Percentiles rank a stretch among this genome's conserved stretches.
phyloP scores from a whole-genome alignment of 192 early-diverging fungal genomes.

The Rhizoclosmatium sp. region DNA sequence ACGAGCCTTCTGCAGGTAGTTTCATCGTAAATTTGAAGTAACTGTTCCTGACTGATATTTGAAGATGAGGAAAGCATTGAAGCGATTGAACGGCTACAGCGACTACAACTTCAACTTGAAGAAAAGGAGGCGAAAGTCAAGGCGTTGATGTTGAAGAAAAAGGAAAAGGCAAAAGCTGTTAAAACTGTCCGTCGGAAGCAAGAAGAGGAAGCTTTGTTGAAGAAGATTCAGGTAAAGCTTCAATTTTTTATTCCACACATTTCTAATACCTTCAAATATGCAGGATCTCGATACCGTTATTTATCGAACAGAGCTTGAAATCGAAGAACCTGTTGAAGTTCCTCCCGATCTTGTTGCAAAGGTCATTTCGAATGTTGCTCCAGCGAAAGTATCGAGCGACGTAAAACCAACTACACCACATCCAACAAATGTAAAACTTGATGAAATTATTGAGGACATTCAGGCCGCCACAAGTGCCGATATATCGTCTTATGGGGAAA shows the following conservation, averaged over 20 bases:
- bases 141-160: not conserved
- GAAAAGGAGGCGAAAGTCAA: constrained; percentile 4
- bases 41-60: not conserved
- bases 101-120: not conserved
- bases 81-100: constrained; percentile 1
- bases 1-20: not conserved
- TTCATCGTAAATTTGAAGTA: not conserved
- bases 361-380: not conserved
- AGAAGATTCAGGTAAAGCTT: constrained; percentile 14
- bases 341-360: not conserved
- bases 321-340: not conserved
- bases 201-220: not conserved
- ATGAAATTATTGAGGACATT: not conserved
- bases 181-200: not conserved
- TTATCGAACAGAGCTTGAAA: not conserved
- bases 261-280: not conserved
- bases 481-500: not conserved
- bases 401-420: not conserved
- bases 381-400: not conserved
- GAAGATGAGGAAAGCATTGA: constrained; percentile 12
- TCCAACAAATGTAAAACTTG: not conserved
- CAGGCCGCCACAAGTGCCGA: not conserved
- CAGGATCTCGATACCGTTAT: constrained; percentile 1
- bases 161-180: not conserved
- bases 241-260: not conserved